Percentiles rank a stretch among this genome's conserved stretches.
Evolutionary conservation across 2,329 filamentous ascomycete genomes (phyloP).

Genomic region (Penicillium sp.): DNA sequence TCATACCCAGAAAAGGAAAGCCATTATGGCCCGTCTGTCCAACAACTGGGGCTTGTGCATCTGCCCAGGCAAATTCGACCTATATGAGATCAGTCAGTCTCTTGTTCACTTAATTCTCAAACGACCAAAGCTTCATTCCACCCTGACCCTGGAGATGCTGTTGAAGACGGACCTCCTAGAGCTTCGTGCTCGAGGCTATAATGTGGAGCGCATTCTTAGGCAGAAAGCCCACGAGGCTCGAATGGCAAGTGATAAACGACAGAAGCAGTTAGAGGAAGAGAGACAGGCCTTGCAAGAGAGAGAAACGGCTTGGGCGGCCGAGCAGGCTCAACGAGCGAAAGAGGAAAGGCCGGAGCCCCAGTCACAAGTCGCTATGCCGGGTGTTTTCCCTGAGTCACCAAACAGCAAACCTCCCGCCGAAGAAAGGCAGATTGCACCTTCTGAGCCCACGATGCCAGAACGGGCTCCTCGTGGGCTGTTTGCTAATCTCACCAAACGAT

Average conservation of each 20-base stretch:
- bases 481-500: slow-evolving; percentile 64
- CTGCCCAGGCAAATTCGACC: slow-evolving; percentile 68
- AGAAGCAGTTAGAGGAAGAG: slow-evolving; percentile 70
- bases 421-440: slow-evolving; percentile 23
- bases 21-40: slow-evolving; percentile 61
- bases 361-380: slow-evolving; percentile 63
- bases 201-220: slow-evolving; percentile 89
- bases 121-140: slow-evolving; percentile 82
- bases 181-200: slow-evolving; percentile 85
- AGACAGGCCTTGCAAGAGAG: slow-evolving; percentile 66
- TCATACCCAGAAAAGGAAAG: slow-evolving; percentile 73
- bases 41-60: slow-evolving; percentile 72
- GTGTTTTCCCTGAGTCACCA: slow-evolving; percentile 68
- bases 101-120: slow-evolving; percentile 77
- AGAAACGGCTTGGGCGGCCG: slow-evolving; percentile 50
- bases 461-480: slow-evolving; percentile 61
- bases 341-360: slow-evolving; percentile 28
- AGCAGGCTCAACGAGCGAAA: slow-evolving; percentile 33
- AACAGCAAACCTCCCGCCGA: slow-evolving; percentile 41
- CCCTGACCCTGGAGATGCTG: slow-evolving; percentile 87
- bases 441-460: slow-evolving; percentile 31
- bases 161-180: slow-evolving; percentile 80
- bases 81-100: slow-evolving; percentile 89
- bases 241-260: slow-evolving; percentile 79
- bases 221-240: slow-evolving; percentile 84